Conservation (phyloP, 2,329 filamentous ascomycete species). For the Dryadomyces quercus-mongolicae region DNA sequence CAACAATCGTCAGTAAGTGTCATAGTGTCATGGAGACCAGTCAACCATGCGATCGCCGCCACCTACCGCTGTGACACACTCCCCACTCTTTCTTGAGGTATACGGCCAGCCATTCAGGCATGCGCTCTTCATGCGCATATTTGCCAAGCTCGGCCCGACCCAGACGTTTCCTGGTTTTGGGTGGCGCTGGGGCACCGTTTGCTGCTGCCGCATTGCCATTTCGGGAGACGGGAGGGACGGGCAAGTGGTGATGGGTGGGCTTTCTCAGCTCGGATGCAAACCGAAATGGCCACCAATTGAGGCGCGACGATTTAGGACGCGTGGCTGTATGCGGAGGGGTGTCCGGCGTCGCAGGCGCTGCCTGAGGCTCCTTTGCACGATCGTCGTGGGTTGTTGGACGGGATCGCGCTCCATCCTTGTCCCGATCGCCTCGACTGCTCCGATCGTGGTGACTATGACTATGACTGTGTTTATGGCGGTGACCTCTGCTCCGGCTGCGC, state of each 20-base stretch:
- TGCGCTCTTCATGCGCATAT: slow-evolving; percentile 59
- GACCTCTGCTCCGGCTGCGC: neutral
- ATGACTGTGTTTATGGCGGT: neutral
- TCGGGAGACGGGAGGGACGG: neutral
- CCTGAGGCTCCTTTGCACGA: neutral
- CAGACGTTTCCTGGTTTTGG: slow-evolving; percentile 7
- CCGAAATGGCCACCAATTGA: neutral
- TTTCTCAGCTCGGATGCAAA: neutral
- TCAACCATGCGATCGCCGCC: neutral
- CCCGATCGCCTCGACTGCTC: too few relatives aligned
- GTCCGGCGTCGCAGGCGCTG: too few relatives aligned
- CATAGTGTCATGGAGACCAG: neutral
- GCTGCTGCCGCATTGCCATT: neutral
- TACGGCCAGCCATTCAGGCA: slow-evolving; percentile 57
- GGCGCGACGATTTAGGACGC: neutral
- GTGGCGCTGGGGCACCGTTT: neutral
- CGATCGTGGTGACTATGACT: neutral
- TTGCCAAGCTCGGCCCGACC: slow-evolving; percentile 55
- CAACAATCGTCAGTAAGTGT: neutral
- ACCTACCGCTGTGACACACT: slow-evolving; percentile 38
- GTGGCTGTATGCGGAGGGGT: neutral
- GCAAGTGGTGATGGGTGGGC: neutral
- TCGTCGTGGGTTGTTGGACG: neutral
- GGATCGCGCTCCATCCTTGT: neutral
- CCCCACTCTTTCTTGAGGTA: slow-evolving; percentile 49